Base-by-base conservation (phyloP, 495 filamentous ascomycete genomes). In the Penicillium angulare region DNA sequence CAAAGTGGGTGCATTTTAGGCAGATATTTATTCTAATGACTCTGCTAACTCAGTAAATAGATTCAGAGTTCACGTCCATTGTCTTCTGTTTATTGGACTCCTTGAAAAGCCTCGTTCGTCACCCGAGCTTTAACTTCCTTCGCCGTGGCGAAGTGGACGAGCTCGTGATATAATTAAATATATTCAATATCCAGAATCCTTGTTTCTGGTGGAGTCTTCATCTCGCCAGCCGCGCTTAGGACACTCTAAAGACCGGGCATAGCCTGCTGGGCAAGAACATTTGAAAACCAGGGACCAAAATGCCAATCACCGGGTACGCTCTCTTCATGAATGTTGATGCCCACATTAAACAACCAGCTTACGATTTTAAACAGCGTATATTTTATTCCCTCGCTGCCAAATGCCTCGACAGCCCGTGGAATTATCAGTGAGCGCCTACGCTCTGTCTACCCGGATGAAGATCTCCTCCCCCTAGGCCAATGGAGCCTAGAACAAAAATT, bases 361-460 rank as follows among this genome's bases (percentile, higher is more conserved):
- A 47, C 18, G n/a, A n/a, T n/a, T 18, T 9, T 2, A 3, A 47
- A 18, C 42, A 77, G 74, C 6, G 67, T 77, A 54, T 75, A 69
- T 60, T 76, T 76, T 59, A 71, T 75, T 45, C 74, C 73, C 29
- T 71, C 74, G 10, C 68, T 68, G 38, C 70, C 73, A 34, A 74
- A 72, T 49, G 55, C 70, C 35, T 55, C 66, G 35, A 74, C 72
- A 17, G 65, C 61, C 24, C 54, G 74, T 15, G 43, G 53, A 26
- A 55, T 62, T 22, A 49, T 76, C 21, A 71, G 67, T 40, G 69
- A 76, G 52, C 72, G 68, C 36, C 65, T 78, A n/a, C 67, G 67
- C 51, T 51, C 69, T 12, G 50, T 64, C 33, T 65, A 72, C 36
- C 51, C 66, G 48, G 67, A 76, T 36, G 69, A 64, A 56, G 57